These are phyloP conservation scores for Phytophthora podocarpi DNA, from an alignment of 352 stramenopile genomes.

Conservation along the genomic window DNA sequence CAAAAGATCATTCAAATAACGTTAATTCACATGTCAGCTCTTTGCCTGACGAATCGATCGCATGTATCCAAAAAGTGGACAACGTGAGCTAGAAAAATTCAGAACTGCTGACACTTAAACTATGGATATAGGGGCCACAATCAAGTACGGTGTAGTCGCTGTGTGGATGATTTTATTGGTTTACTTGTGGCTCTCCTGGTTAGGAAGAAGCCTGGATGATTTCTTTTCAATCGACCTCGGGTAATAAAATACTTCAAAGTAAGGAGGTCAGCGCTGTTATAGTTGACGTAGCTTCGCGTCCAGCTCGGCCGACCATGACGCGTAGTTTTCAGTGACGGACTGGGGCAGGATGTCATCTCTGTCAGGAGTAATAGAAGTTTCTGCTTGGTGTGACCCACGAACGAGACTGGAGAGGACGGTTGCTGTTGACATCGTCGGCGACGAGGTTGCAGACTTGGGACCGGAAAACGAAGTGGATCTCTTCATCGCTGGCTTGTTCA, in stretches of 20 bases:
- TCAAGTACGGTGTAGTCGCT: too few relatives aligned
- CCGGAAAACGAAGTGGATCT: constrained; percentile 33
- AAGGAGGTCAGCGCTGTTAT: constrained; percentile 16
- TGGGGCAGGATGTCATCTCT: constrained; percentile 21
- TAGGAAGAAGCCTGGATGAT: too few relatives aligned
- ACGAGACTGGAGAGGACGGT: constrained; percentile 7
- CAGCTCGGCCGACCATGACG: constrained; percentile 54
- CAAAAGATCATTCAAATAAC: too few relatives aligned
- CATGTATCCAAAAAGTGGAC: too few relatives aligned
- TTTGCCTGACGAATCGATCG: too few relatives aligned
- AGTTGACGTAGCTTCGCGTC: constrained; percentile 59
- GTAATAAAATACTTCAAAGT: constrained; percentile 26
- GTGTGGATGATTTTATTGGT: too few relatives aligned
- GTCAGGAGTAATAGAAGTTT: background rate
- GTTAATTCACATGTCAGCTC: too few relatives aligned
- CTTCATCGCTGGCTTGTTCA: constrained; percentile 28
- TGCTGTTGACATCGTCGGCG: constrained; percentile 16
- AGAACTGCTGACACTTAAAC: too few relatives aligned
- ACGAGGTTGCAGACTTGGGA: constrained; percentile 27
- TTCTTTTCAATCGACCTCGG: background rate
- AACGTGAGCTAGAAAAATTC: too few relatives aligned
- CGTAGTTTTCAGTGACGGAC: constrained; percentile 57
- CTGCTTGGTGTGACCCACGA: background rate
- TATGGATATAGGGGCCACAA: too few relatives aligned
- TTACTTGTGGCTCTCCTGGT: too few relatives aligned